These are phyloP conservation scores for Aspergillus sclerotialis DNA, from an alignment of 2,329 filamentous ascomycete species.

Conservation along the genomic window DNA sequence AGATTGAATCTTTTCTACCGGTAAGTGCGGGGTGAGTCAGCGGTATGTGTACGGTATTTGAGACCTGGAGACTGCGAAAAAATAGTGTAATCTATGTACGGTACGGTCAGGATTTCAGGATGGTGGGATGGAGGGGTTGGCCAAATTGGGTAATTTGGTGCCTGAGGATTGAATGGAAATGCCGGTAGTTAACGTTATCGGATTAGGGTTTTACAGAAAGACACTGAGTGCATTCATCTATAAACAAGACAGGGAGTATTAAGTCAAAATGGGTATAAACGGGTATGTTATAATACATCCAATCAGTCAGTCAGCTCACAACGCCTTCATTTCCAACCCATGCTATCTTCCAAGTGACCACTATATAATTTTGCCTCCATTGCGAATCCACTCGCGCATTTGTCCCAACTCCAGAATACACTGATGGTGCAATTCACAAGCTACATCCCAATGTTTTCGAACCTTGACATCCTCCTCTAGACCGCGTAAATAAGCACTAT, in stretches of 20 bases:
- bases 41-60: not conserved
- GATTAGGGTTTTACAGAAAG: no score
- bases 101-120: not conserved
- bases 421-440: conserved; percentile 38
- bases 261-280: not conserved
- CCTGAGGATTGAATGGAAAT: not conserved
- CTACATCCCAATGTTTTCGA: conserved; percentile 42
- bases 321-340: no score
- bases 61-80: no score
- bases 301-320: no score
- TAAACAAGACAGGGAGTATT: not conserved
- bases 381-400: conserved; percentile 31
- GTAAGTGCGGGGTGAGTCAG: not conserved
- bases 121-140: not conserved
- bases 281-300: not conserved
- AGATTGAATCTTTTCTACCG: not conserved
- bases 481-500: conserved; percentile 37
- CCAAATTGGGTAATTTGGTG: not conserved
- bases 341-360: conserved; percentile 9
- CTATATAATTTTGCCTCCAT: conserved; percentile 26
- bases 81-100: not conserved
- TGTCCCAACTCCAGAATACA: conserved; percentile 36
- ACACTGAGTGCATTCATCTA: no score
- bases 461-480: conserved; percentile 40
- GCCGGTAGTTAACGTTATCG: conserved; percentile 6